Evolutionary conservation across 345 rosid species (phyloP).

Genomic region (Fremontodendron californicum): DNA sequence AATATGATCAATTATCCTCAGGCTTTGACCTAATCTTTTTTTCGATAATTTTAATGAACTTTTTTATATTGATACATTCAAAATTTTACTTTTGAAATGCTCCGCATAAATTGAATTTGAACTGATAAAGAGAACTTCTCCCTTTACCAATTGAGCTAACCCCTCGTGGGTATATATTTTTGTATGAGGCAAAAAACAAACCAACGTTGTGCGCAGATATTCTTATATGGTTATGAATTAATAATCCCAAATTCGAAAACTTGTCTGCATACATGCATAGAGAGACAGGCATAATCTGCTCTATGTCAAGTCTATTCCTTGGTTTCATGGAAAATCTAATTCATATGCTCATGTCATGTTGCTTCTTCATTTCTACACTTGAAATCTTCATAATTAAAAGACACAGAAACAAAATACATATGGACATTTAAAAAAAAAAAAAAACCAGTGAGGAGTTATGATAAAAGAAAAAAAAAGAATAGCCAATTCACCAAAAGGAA

Average conservation of each 20-base stretch:
- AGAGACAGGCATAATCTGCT: neutral
- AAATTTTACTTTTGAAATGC: neutral
- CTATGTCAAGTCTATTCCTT: neutral
- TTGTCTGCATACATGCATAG: neutral
- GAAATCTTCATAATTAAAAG: neutral
- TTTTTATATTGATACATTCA: neutral
- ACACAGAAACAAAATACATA: neutral
- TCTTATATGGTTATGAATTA: neutral
- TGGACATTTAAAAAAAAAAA: neutral
- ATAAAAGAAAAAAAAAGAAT: constrained; percentile 20
- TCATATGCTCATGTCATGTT: neutral
- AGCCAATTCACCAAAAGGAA: constrained; percentile 23
- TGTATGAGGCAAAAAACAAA: neutral
- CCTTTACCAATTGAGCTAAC: too few relatives aligned
- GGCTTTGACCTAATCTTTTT: too few relatives aligned
- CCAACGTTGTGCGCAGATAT: neutral
- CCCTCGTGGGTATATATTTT: too few relatives aligned
- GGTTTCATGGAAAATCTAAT: neutral
- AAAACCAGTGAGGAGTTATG: neutral
- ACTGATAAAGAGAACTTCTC: too few relatives aligned
- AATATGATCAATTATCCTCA: too few relatives aligned
- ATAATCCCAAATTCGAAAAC: neutral
- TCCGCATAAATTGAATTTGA: too few relatives aligned
- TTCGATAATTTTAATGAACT: too few relatives aligned
- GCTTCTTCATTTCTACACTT: neutral